Evolutionary conservation across 1,284 basidiomycete species (phyloP).

Genomic region (Trichosporon sp.): DNA sequence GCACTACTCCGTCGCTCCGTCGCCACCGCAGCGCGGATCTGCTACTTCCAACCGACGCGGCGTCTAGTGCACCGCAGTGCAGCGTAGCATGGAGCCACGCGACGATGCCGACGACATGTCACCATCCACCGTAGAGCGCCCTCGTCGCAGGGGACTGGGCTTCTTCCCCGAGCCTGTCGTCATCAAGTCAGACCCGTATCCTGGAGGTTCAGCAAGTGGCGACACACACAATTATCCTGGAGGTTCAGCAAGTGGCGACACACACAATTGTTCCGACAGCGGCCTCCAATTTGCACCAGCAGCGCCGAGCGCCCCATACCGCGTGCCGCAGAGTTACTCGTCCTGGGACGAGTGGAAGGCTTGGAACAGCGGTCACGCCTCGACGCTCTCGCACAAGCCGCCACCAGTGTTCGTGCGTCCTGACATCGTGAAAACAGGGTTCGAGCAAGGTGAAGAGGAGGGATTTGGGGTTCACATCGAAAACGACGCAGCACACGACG

Average conservation of each 20-base stretch:
- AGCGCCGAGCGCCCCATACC: not conserved
- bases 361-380: constrained; percentile 37
- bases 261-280: constrained; percentile 3
- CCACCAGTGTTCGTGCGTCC: constrained; percentile 37
- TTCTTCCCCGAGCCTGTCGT: constrained; percentile 28
- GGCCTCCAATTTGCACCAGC: not conserved
- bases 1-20: not conserved
- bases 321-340: not conserved
- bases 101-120: not conserved
- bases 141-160: constrained; percentile 14
- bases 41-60: not conserved
- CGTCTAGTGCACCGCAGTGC: not conserved
- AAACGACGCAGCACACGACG: not conserved
- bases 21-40: not conserved
- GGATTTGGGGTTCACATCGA: constrained; percentile 28
- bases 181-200: constrained; percentile 26
- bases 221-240: constrained; percentile 1
- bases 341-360: constrained; percentile 27
- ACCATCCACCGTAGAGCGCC: not conserved
- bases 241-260: no score
- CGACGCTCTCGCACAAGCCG: constrained; percentile 23
- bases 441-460: constrained; percentile 26
- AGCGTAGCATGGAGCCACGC: not conserved
- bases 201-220: no score
- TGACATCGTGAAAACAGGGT: constrained; percentile 30